Conservation (phyloP, 2,329 filamentous ascomycete genomes). For the Pseudogymnoascus sp. region DNA sequence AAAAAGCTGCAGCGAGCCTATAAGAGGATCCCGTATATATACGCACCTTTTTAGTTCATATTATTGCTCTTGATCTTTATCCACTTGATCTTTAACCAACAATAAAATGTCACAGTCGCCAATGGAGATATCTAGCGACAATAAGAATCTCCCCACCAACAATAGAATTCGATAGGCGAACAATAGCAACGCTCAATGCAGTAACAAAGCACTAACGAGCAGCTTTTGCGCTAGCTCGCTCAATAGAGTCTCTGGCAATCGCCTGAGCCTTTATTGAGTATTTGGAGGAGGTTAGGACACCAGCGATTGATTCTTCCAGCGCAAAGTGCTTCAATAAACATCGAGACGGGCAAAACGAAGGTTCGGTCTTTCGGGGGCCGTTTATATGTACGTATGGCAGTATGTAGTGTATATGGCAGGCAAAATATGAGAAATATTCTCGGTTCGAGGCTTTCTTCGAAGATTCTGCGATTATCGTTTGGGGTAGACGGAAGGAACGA, state of each 20-base stretch:
- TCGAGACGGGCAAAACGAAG: background rate
- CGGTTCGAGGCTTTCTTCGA: background rate
- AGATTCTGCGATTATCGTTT: conserved; percentile 1
- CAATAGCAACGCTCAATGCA: background rate
- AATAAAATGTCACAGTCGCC: background rate
- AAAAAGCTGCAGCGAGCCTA: background rate
- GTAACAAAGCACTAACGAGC: background rate
- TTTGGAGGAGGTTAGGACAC: background rate
- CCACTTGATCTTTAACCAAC: background rate
- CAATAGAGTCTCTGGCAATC: background rate
- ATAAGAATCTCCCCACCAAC: background rate
- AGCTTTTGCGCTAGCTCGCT: background rate
- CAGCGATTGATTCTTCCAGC: background rate
- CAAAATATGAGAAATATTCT: background rate
- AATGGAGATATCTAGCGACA: background rate
- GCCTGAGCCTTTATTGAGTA: background rate
- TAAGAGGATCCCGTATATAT: background rate
- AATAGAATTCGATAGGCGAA: background rate
- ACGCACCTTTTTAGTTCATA: background rate
- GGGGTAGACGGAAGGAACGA: background rate
- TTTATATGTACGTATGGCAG: background rate
- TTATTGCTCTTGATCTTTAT: background rate
- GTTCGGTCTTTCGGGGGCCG: background rate
- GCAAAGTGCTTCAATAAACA: conserved; percentile 2
- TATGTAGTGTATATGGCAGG: background rate